phyloP scores from a whole-genome alignment of 2,329 filamentous ascomycete species.

The Zalaria sp. region DNA sequence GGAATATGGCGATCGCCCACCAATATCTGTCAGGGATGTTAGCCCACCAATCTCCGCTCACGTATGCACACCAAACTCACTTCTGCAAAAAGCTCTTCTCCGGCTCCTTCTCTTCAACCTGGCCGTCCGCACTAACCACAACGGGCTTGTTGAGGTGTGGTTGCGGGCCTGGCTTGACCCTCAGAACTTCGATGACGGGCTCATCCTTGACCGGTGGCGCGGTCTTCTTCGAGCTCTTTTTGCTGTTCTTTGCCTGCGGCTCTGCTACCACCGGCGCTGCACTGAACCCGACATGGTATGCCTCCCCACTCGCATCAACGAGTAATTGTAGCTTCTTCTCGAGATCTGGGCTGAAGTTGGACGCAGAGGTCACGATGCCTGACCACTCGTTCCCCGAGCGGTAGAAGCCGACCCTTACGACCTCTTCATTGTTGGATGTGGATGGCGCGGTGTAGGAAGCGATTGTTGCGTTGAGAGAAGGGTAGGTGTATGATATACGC shows the following conservation, averaged over 20 bases:
- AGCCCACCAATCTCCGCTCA: constrained; percentile 2
- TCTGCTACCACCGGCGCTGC: constrained; percentile 13
- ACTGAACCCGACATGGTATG: constrained; percentile 31
- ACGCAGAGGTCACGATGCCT: constrained; percentile 30
- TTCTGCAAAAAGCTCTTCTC: constrained; percentile 39
- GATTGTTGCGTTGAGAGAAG: constrained; percentile 23
- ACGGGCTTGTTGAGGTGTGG: constrained; percentile 38
- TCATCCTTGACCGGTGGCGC: constrained; percentile 9
- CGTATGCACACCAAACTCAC: constrained; percentile 17
- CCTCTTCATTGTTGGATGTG: constrained; percentile 18
- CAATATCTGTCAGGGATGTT: constrained; percentile 27
- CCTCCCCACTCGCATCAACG: constrained; percentile 26
- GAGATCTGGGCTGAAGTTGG: constrained; percentile 26
- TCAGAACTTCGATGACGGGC: constrained; percentile 27
- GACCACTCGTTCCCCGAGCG: constrained; percentile 23
- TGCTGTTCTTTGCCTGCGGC: constrained; percentile 4
- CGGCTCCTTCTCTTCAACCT: constrained; percentile 29
- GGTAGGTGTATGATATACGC: constrained; percentile 27
- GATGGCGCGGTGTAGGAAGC: constrained; percentile 23
- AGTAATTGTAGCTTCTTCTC: constrained; percentile 30
- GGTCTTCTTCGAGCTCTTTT: neutral
- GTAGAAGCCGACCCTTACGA: constrained; percentile 29
- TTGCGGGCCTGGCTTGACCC: constrained; percentile 23
- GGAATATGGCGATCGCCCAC: constrained; percentile 34
- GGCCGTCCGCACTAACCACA: constrained; percentile 40